Conservation (phyloP, 345 rosid genomes). For the Pelargonium nanum region DNA sequence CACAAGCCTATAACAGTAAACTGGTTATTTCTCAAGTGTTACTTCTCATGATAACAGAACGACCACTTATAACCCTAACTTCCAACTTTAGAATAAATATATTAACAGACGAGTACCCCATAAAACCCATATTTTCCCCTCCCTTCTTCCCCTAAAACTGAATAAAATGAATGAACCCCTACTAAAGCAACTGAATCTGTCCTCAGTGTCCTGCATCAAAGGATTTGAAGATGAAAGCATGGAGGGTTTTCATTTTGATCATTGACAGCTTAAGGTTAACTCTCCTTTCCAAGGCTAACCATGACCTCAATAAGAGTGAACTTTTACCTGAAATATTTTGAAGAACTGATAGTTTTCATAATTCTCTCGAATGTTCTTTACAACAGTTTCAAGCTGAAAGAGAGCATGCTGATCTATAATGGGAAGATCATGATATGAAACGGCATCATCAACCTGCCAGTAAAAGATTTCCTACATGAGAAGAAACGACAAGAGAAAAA, state of each 20-base stretch:
- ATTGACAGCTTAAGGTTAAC: background rate
- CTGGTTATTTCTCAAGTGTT: too few relatives aligned
- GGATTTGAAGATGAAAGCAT: background rate
- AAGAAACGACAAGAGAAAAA: background rate
- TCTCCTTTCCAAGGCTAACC: background rate
- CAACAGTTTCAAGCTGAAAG: slow-evolving; percentile 81
- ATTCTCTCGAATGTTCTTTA: slow-evolving; percentile 53
- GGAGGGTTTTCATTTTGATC: background rate
- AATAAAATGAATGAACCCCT: too few relatives aligned
- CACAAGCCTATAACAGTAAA: background rate
- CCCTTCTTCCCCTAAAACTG: background rate
- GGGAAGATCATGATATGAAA: slow-evolving; percentile 68
- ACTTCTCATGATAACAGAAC: too few relatives aligned
- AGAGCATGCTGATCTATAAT: slow-evolving; percentile 82
- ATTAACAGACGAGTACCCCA: too few relatives aligned
- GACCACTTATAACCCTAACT: too few relatives aligned
- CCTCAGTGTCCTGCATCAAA: background rate
- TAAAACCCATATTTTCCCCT: background rate
- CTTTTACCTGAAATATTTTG: slow-evolving; percentile 77
- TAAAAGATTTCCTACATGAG: slow-evolving; percentile 9
- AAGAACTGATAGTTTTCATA: slow-evolving; percentile 81
- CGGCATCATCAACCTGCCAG: slow-evolving; percentile 63
- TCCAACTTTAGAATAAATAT: too few relatives aligned
- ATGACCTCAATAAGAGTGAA: background rate
- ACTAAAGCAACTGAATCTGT: background rate